phyloP scores from a whole-genome alignment of 2,329 filamentous ascomycete species.

The Microcera coccophila region DNA sequence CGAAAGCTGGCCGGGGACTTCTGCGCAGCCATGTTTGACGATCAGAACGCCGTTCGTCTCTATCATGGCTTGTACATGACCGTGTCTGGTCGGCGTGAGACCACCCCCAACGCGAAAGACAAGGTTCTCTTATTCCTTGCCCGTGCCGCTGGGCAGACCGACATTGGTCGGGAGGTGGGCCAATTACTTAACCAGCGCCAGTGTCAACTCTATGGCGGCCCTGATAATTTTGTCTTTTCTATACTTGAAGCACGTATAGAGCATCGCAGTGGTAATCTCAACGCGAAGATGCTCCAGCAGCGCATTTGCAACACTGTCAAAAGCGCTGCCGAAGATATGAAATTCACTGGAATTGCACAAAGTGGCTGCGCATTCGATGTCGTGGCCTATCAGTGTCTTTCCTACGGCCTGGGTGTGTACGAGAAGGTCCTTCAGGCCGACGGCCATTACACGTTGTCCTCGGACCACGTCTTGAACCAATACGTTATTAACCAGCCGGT shows the following conservation, averaged over 20 bases:
- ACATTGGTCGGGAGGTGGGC: conserved; percentile 13
- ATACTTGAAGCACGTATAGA: conserved; percentile 18
- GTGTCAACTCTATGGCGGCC: neutral
- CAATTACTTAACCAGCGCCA: conserved; percentile 10
- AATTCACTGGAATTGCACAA: conserved; percentile 9
- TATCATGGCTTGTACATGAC: conserved; percentile 14
- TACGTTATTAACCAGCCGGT: conserved; percentile 20
- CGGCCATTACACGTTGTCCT: conserved; percentile 6
- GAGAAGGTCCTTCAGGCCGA: conserved; percentile 8
- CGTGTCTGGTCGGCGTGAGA: conserved; percentile 1
- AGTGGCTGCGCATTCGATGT: conserved; percentile 19
- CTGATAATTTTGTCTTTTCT: conserved; percentile 14
- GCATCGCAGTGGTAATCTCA: conserved; percentile 9
- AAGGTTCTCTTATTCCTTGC: conserved; percentile 17
- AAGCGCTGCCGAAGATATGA: conserved; percentile 3
- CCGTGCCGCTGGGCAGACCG: conserved; percentile 17
- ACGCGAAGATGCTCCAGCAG: conserved; percentile 1
- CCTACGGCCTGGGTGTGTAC: conserved; percentile 18
- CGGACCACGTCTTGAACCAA: conserved; percentile 16
- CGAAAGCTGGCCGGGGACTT: conserved; percentile 27
- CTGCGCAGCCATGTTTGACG: conserved; percentile 22
- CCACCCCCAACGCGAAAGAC: conserved; percentile 5
- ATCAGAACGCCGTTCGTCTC: conserved; percentile 21
- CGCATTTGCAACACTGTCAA: conserved; percentile 10
- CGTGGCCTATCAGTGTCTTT: conserved; percentile 20